Evolutionary conservation across 2,329 filamentous ascomycete species (phyloP).

Genomic region (Helminthosporium solani): DNA sequence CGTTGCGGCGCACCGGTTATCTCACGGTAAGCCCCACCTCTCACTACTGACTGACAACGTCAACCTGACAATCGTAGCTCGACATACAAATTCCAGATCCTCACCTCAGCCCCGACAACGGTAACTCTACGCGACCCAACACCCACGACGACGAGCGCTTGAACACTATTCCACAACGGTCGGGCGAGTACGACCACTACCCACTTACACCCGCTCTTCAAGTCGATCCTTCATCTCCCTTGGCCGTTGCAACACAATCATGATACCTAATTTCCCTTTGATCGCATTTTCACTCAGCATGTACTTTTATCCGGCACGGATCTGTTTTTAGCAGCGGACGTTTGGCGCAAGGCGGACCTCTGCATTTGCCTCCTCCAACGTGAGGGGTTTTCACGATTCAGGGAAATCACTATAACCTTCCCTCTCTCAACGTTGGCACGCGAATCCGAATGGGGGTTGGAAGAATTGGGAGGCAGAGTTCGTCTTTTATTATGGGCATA

Average conservation of each 20-base stretch:
- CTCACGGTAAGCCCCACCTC: conserved; percentile 64
- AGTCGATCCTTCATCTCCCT: conserved; percentile 27
- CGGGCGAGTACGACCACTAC: conserved; percentile 17
- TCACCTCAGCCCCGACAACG: conserved; percentile 55
- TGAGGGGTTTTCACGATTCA: too few relatives aligned
- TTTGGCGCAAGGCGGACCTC: conserved; percentile 1
- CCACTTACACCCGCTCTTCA: conserved; percentile 33
- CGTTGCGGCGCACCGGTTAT: conserved; percentile 80
- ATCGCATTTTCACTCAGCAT: not conserved
- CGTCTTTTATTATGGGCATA: too few relatives aligned
- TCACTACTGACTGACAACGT: not conserved
- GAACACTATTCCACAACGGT: conserved; percentile 11
- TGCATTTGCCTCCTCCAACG: too few relatives aligned
- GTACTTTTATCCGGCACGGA: not conserved
- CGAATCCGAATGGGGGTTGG: too few relatives aligned
- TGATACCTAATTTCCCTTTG: conserved; percentile 2
- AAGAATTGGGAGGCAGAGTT: too few relatives aligned
- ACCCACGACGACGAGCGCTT: conserved; percentile 28
- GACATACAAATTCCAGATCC: conserved; percentile 82
- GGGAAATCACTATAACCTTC: too few relatives aligned
- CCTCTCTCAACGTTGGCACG: too few relatives aligned
- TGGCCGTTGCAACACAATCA: conserved; percentile 20
- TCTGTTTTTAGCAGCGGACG: conserved; percentile 9
- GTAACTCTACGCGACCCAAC: conserved; percentile 23
- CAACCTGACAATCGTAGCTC: conserved; percentile 51